Base-by-base conservation (phyloP, 768 basidiomycete genomes). In the Pisolithus sp. region DNA sequence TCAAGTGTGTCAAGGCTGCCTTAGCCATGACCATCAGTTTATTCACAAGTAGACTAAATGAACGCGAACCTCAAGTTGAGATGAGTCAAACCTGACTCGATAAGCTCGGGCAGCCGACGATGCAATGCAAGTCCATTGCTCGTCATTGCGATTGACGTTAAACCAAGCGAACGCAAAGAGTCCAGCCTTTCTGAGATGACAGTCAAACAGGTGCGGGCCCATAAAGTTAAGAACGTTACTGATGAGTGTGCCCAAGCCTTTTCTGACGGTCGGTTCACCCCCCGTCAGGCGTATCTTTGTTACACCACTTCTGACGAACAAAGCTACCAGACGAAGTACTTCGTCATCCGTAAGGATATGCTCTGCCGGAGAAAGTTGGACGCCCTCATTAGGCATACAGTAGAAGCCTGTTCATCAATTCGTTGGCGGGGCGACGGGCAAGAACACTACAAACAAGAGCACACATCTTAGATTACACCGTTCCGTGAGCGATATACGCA, bases 211-310 rank as follows among this genome's bases (percentile, higher is more conserved):
- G 6, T 28, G 38, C 26, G 7, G 36, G 36, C 49, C 21, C 21
- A 50, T 21, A 48, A 21, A 21, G 30, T 9, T 8, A 39, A 49
- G n/a, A 30, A 67, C 72, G 13, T 54, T 58, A 87, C 89, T 68
- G 38, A 93, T 79, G 49, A 94, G 77, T 18, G 83, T 78, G 10
- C 75, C 69, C 23, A 92, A 74, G 6, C 83, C 88, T 66, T 83
- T 89, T 44, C 93, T 76, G 28, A 94, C 75, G 0, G 86, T 92
- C 1, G 92, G 92, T 60, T 93, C 92, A 26, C 93, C 90, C 2
- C 90, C 92, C 0, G 92, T 94, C 41, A 95, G 67, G 7, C 92
- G 73, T 55, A 95, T 92, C 68, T 95, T 95, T 26, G 78, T 86
- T 30, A 95, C 85, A 5, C 93, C 93, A 61, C 80, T 81, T 59